These are phyloP conservation scores for Diaporthe aspalathi DNA, from an alignment of 2,329 filamentous ascomycete species.

Conservation along the genomic window DNA sequence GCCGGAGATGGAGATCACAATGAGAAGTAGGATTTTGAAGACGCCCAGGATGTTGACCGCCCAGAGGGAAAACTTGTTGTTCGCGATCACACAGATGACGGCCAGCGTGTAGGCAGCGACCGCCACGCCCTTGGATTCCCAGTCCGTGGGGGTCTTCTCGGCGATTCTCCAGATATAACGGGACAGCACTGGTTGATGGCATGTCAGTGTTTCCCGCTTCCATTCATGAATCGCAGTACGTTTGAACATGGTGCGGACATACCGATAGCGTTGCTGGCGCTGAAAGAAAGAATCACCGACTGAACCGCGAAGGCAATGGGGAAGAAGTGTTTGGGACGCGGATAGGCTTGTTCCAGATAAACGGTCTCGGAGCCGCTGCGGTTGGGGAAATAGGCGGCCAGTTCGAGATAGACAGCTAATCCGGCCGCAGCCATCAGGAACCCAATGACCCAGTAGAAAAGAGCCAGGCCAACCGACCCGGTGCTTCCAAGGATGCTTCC, in stretches of 20 bases:
- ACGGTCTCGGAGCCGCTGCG: slow-evolving; percentile 68
- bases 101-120: slow-evolving; percentile 24
- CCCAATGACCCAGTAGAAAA: slow-evolving; percentile 29
- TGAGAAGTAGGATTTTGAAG: slow-evolving; percentile 13
- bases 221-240: too few species aligned
- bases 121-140: slow-evolving; percentile 27
- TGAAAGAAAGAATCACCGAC: slow-evolving; percentile 67
- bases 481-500: neutral
- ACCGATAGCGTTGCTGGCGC: slow-evolving; percentile 67
- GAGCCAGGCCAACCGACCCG: slow-evolving; percentile 15
- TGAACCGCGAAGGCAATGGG: slow-evolving; percentile 67
- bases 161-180: slow-evolving; percentile 18
- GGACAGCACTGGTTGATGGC: slow-evolving; percentile 1
- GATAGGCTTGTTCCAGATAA: slow-evolving; percentile 69
- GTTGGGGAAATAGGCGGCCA: slow-evolving; percentile 52
- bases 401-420: slow-evolving; percentile 29
- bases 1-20: slow-evolving; percentile 19
- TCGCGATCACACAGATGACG: slow-evolving; percentile 21
- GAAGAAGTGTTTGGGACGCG: slow-evolving; percentile 66
- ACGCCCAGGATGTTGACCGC: slow-evolving; percentile 15
- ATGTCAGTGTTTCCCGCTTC: neutral
- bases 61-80: slow-evolving; percentile 16
- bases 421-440: slow-evolving; percentile 30
- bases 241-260: neutral
- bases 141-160: slow-evolving; percentile 9